Evolutionary conservation across 495 filamentous ascomycete species (phyloP).

Genomic region (Trichoderma erinaceum): DNA sequence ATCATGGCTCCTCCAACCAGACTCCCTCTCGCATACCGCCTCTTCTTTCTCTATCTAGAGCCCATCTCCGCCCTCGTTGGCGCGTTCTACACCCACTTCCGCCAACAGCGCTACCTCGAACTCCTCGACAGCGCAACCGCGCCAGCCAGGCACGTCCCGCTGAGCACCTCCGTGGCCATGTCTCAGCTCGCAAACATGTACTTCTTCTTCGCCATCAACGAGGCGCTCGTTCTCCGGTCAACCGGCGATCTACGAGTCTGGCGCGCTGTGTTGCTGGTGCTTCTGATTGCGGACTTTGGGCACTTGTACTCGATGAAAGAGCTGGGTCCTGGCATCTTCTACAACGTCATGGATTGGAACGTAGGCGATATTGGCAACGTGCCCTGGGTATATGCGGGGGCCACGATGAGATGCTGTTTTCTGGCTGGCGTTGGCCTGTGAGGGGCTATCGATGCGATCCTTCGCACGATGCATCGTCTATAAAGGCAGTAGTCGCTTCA

Average conservation of each 20-base stretch:
- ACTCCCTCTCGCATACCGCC: constrained; percentile 35
- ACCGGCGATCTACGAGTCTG: constrained; percentile 58
- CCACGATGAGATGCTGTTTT: constrained; percentile 49
- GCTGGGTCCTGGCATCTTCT: constrained; percentile 51
- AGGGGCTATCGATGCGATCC: neutral
- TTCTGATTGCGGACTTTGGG: constrained; percentile 62
- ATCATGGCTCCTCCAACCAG: constrained; percentile 16
- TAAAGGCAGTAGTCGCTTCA: neutral
- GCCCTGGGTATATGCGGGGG: constrained; percentile 54
- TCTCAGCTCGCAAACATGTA: constrained; percentile 61
- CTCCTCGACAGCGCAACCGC: constrained; percentile 50
- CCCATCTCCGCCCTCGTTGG: constrained; percentile 59
- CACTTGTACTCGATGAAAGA: constrained; percentile 54
- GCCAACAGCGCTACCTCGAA: constrained; percentile 51
- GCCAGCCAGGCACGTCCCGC: constrained; percentile 23
- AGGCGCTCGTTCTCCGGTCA: constrained; percentile 59
- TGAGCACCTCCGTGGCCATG: constrained; percentile 48
- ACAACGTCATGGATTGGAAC: constrained; percentile 53
- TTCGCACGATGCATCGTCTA: neutral
- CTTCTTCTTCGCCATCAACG: constrained; percentile 61
- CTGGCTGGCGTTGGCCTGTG: constrained; percentile 46
- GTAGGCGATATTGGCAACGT: constrained; percentile 61
- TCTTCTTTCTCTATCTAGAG: constrained; percentile 54
- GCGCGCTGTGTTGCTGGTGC: constrained; percentile 51
- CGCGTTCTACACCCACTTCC: constrained; percentile 55